Base-by-base conservation (phyloP, 2,329 filamentous ascomycete genomes). In the Aspergillus amoenus region DNA sequence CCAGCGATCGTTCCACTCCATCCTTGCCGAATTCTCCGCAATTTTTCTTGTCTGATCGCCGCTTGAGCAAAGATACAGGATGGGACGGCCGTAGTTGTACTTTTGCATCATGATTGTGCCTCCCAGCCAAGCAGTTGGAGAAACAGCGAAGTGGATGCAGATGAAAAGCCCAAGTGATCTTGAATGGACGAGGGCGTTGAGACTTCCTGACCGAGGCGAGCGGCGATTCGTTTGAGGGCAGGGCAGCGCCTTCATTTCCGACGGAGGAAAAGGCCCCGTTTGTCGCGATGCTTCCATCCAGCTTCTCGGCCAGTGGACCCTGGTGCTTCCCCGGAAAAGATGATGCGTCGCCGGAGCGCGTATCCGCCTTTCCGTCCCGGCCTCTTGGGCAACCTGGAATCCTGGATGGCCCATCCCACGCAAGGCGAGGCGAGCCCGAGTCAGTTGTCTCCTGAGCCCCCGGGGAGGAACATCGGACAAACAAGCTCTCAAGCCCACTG, bases 311-410 rank as follows among this genome's bases (percentile, higher is more conserved):
- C 43, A 9, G 18, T 45, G 24, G 21, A 27, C 43, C 43, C 43
- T 43, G 30, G 11, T 41, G 34, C 27, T 50, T 39, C 47, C 45
- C 48, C 47, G n/a, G 34, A 37, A 37, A 37, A 55, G 46, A 47
- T 55, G 53, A 55, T 49, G 52, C 43, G 37, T 55, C 53, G 30
- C 46, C 53, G 39, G 55, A 37, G 34, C 43, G 48, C 21, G 47
- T 56, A 57, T 44, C 60, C 58, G 54, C 55, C 53, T 56, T 59
- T 51, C 56, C 60, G 57, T 59, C 44, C 59, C 59, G 55, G 61
- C 57, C 55, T 55, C 47, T 48, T 64, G 60, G 60, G 37, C 43
- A 45, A 30, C 22, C 22, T 52, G 27, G 21, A 37, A 15, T 21
- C 37, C 5, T 37, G n/a, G 37, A 30, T 11, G 8, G 27, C 27